Evolutionary conservation across 768 basidiomycete genomes (phyloP), one percentile per base, ranked within the genome.

Genomic region (Strobilomyces confusus): DNA sequence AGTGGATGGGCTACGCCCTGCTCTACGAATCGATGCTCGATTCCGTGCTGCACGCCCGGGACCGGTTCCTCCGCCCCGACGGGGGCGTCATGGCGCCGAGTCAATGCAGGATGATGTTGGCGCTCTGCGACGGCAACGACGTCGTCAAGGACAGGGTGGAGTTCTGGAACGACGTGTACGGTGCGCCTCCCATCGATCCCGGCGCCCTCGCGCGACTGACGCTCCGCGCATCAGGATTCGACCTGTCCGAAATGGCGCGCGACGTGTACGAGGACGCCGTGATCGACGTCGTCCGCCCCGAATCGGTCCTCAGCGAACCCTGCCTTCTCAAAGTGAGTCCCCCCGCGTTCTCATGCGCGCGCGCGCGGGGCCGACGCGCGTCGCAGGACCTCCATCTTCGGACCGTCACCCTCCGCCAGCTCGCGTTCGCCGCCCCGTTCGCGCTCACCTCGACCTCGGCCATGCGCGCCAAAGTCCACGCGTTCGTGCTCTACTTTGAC

Each of bases 11-110:
- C 15, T 92, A 92, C 63, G 87, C 86, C 1, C 75, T 92, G 23
- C 79, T 98, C 20, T 98, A 98, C 69, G 95, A 99, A 71, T 91
- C 89, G 40, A 98, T 99, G 95, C 80, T 98, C 32, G 95, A 98
- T 69, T 95, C 94, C 2, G 95, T 98, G 17, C 74, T 99, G 19
- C 73, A 75, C 56, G 95, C 95, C 0, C 80, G 95, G 17, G 93
- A 98, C 68, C 80, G 87, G 20, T 98, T 92, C 73, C 76, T 98
- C 30, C 75, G 76, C 44, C 81, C 85, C 0, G 71, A 66, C 1
- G 80, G 71, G 5, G 93, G 95, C 1, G 72, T 97, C 23, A 87
- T 98, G 86, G 92, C 88, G 1, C 95, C 95, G 0, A 92, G 87
- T 58, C 92, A 98, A 59, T 89, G 84, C 58, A 78, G 82, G 63